Evolutionary conservation across 2,329 filamentous ascomycete species (phyloP).

Genomic region (Botrytis fabae): DNA sequence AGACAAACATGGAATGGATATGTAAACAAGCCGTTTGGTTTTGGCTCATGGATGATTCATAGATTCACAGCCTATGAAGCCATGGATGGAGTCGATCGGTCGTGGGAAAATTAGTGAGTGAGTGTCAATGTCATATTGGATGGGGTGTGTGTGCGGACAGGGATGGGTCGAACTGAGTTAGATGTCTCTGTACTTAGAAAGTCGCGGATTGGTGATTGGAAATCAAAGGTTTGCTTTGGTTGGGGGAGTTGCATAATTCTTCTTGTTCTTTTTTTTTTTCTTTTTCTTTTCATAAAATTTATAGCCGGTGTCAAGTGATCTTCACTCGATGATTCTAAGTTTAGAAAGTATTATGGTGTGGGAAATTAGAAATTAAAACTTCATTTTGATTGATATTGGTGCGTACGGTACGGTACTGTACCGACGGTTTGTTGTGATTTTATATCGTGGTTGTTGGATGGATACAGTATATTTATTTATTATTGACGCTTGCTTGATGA

Average conservation of each 20-base stretch:
- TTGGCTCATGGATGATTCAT: neutral
- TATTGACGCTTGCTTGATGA: neutral
- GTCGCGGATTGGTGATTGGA: neutral
- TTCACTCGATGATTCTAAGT: neutral
- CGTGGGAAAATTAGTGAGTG: neutral
- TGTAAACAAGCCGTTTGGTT: neutral
- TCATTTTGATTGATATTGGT: neutral
- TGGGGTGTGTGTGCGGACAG: neutral
- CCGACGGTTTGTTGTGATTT: neutral
- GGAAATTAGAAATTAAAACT: slow-evolving; percentile 2
- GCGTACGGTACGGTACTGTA: no score
- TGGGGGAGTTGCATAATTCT: neutral
- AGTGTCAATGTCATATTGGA: neutral
- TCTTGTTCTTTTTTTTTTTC: no score
- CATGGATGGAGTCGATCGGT: neutral
- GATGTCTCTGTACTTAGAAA: neutral
- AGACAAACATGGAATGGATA: neutral
- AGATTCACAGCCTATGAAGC: neutral
- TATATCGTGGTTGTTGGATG: neutral
- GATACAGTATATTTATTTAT: neutral
- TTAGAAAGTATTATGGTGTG: neutral
- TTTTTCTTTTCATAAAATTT: neutral
- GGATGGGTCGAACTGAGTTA: neutral
- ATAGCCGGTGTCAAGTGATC: neutral
- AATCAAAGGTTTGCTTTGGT: neutral